Base-by-base conservation (phyloP, 225 moss, liverwort and hornwort species). In the Marchantia polymorpha region DNA sequence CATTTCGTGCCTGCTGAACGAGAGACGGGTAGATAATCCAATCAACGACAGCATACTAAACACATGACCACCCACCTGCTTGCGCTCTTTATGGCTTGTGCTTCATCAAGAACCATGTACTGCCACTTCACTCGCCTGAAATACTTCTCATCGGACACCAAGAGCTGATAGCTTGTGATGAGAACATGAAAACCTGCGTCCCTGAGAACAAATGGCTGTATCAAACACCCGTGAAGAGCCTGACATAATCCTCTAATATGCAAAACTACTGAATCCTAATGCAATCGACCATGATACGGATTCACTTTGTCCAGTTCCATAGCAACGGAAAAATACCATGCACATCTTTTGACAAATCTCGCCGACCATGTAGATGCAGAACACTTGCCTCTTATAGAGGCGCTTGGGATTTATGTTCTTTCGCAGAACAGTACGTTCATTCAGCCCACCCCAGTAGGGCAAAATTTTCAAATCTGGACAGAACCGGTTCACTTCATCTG, bases 81-180 rank as follows among this genome's bases (percentile, higher is more conserved):
- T 60, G 97, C 89, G 88, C 97, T 97, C 77, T 97, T 97, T 72
- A 97, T 97, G 25, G 97, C 97, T 89, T 97, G 97, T 22, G 97
- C 97, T 90, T 97, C 97, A 87, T 97, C 97, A 61, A 97, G 84
- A 39, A 97, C 93, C 97, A 97, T 97, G 59, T 97, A 97, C 74
- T 97, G 97, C 97, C 97, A 97, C 81, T 97, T 97, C 60, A 97
- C 94, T 66, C 94, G 93, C 83, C 92, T 89, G 72, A 97, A 93
- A 74, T 93, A 94, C 88, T 97, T 97, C 87, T 97, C 97, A 56
- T 97, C 97, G 7, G 92, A 87, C 20, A 97, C 94, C 68, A 97
- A 75, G 51, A 97, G 94, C 83, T 97, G 97, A 86, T 97, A 97
- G 85, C 97, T 97, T 27, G 97, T 97, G n/a, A 97, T 97, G 30